Evolutionary conservation across 352 stramenopile genomes (phyloP), one percentile per base, ranked within the genome.

Genomic region (Bremia lactucae): DNA sequence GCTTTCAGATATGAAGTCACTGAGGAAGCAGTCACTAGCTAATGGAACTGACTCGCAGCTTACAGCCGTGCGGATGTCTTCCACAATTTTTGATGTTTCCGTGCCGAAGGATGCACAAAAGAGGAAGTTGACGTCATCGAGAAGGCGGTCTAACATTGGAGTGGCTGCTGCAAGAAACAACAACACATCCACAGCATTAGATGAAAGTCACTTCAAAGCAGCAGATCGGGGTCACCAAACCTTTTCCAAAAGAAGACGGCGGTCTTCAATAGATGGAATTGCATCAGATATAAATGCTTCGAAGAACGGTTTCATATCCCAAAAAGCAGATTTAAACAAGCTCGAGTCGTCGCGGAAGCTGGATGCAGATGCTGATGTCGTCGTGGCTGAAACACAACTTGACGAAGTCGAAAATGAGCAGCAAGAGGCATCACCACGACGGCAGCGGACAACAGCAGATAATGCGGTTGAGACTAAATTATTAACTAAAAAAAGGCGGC

Each of bases 71-170:
- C 48, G 39, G 6, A 49, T 57, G 41, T 62, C 53, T n/a, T 52
- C 56, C 4, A 46, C 39, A 6, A 25, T 65, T 3, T 65, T 62
- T 48, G 56, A 65, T 26, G 50, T 64, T 16, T 29, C 50, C 4
- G 16, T 16, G 16, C 29, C 6, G 11, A 34, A 18, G 13, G 6
- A 19, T 16, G 21, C 19, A 33, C 21, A 23, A 35, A 56, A 18
- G 10, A 43, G 35, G 2, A 37, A 36, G 6, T 21, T 38, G 20
- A 25, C 31, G 24, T 24, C 42, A 28, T 31, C 22, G 26, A 41
- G 26, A 21, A 25, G 38, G 29, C 22, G 35, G 25, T 14, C 16
- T 6, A 11, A 13, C 20, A 21, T 2, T 13, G n/a, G 37, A 33
- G 7, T n/a, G 26, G 18, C 10, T 16, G 22, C 10, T 26, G 13